Base-by-base conservation (phyloP, 179 eudicot genomes). In the Patellifolia procumbens region DNA sequence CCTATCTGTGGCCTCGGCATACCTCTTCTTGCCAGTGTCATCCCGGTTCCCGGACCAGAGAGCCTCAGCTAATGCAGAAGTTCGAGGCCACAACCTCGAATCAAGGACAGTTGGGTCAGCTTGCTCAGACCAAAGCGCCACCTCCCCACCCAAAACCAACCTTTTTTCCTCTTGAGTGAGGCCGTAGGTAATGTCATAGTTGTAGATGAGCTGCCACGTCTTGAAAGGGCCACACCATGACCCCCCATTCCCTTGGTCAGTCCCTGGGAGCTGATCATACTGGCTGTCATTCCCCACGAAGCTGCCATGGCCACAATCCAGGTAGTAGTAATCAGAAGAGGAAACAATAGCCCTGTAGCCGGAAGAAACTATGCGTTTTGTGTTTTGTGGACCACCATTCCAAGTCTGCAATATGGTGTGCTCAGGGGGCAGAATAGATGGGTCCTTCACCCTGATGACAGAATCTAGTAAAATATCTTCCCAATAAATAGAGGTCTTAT, bases 161-260 rank as follows among this genome's bases (percentile, higher is more conserved):
- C 63, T 82, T 24, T 89, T 81, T 80, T 94, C 96, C 51, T 76
- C 79, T 61, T 74, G 76, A 9, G 64, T 89, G 83, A 92, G 65
- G 32, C 91, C 91, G 16, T 87, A 89, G 0, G 89, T 85, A 68
- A 94, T 91, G 56, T 94, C 98, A 15, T 91, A 94, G 74, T 92
- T 91, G 58, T 94, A 94, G 12, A 94, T 87, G 22, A 77, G 75
- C 60, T 94, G 97, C 98, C 98, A 94, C 5, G 97, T 88, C 83
- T 94, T 94, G 63, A 92, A 94, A 0, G 98, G 98, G 11, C 82
- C 89, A 49, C 98, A 94, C 98, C 98, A 92, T 19, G 98, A 94
- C 7, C 97, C 97, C 0, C 97, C 96, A 37, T 85, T 61, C 5
- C 87, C 84, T 51, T 81, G 90, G 29, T 86, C 81, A 6, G 76